Evolutionary conservation across 305 asterid genomes (phyloP).

Genomic region (Striga hermonthica): DNA sequence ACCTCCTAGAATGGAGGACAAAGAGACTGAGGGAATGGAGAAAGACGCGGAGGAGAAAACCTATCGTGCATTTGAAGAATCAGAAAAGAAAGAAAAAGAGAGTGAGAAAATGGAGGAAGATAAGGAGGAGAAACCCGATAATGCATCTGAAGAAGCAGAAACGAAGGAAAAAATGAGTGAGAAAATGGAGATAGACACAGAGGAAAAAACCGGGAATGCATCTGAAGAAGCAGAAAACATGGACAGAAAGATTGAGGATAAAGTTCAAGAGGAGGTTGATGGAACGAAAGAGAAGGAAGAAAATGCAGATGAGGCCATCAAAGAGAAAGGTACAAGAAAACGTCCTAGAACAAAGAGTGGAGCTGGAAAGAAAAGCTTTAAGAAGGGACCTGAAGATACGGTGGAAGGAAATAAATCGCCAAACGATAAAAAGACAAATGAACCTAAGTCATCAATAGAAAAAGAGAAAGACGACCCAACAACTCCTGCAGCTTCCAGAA

Average conservation of each 20-base stretch:
- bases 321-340: too few species aligned
- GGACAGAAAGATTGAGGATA: neutral
- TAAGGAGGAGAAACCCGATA: neutral
- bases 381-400: conserved; percentile 26
- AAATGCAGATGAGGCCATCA: too few species aligned
- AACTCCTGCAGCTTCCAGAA: conserved; percentile 45
- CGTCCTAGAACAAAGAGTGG: neutral
- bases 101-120: conserved; percentile 8
- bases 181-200: neutral
- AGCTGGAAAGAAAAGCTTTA: neutral
- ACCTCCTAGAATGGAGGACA: neutral
- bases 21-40: neutral
- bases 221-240: neutral
- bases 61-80: neutral
- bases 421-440: conserved; percentile 33
- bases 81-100: neutral
- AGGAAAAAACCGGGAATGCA: neutral
- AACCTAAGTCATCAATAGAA: conserved; percentile 31
- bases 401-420: conserved; percentile 37
- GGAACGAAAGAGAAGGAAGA: neutral
- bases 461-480: conserved; percentile 55
- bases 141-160: neutral
- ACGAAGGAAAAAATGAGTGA: neutral
- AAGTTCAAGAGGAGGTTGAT: neutral
- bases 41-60: neutral